Conservation (phyloP, 179 eudicot genomes). For the Corrigiola litoralis region DNA sequence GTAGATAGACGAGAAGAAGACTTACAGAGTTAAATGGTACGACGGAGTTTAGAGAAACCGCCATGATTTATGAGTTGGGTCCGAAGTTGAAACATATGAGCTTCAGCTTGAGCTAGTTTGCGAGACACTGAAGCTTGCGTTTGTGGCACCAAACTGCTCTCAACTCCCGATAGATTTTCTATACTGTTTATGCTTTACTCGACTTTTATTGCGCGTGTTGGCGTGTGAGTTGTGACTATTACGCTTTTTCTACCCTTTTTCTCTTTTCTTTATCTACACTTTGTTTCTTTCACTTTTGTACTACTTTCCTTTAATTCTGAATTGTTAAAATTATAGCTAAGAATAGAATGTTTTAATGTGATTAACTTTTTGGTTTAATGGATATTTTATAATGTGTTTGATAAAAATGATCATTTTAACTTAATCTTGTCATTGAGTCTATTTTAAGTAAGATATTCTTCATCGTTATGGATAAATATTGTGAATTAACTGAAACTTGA, state of each 20-base stretch:
- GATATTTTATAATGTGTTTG: too few species aligned
- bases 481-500: too few species aligned
- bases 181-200: neutral
- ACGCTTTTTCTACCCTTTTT: neutral
- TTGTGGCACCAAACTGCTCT: slow-evolving; percentile 21
- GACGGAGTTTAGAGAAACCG: slow-evolving; percentile 54
- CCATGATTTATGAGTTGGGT: slow-evolving; percentile 26
- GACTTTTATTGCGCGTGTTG: slow-evolving; percentile 2
- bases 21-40: slow-evolving; percentile 35
- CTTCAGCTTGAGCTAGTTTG: too few species aligned
- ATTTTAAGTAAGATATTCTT: too few species aligned
- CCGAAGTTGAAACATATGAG: slow-evolving; percentile 13
- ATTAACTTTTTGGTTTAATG: too few species aligned
- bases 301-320: too few species aligned
- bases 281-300: too few species aligned
- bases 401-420: too few species aligned
- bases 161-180: slow-evolving; percentile 4
- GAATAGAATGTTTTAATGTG: too few species aligned
- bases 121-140: neutral
- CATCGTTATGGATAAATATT: too few species aligned
- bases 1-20: neutral
- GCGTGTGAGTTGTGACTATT: neutral
- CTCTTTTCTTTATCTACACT: neutral
- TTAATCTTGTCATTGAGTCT: too few species aligned
- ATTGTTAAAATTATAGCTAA: too few species aligned